Base-by-base conservation (phyloP, 306 rosid species). In the Ormosia emarginata region DNA sequence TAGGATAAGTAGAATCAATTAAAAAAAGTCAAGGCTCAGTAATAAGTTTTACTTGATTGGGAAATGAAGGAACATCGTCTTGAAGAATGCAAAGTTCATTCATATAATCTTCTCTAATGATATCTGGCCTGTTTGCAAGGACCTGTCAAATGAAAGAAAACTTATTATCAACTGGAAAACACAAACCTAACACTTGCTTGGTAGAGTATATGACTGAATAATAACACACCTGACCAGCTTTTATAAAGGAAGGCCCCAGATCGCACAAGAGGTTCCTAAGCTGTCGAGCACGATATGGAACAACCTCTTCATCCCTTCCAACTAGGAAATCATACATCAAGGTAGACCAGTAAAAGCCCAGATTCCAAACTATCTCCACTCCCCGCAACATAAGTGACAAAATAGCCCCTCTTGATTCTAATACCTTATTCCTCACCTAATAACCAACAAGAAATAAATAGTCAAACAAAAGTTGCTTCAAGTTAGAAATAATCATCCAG, bases 41-140 rank as follows among this genome's bases (percentile, higher is more conserved):
- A 44, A 78, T 77, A 63, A 78, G 78, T 17, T 78, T 76, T 79
- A 95, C 99, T 91, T 93, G 88, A 84, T 92, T 93, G 65, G 99
- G 98, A 87, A 95, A 95, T 71, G 99, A 49, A 67, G 99, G 99
- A 86, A 95, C 99, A 12, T 95, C 99, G 74, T 95, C 98, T 86
- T 95, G 99, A 85, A 95, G 99, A 85, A 95, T 93, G 91, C 99
- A 95, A 47, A 95, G 98, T 75, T 95, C 99, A 84, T 92, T 95
- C 99, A 95, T 93, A 85, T 95, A 95, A 89, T 95, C 99, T 92
- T 95, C 99, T 89, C 99, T 91, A 18, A 95, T 93, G 76, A 95
- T 95, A 80, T 95, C 99, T 5, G 99, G 99, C 87, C 99, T 89
- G 88, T 89, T 95, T 53, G 99, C 99, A 86, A 95, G 98, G 80